phyloP scores from a whole-genome alignment of 2,329 filamentous ascomycete genomes.

The Trichophyton rubrum region DNA sequence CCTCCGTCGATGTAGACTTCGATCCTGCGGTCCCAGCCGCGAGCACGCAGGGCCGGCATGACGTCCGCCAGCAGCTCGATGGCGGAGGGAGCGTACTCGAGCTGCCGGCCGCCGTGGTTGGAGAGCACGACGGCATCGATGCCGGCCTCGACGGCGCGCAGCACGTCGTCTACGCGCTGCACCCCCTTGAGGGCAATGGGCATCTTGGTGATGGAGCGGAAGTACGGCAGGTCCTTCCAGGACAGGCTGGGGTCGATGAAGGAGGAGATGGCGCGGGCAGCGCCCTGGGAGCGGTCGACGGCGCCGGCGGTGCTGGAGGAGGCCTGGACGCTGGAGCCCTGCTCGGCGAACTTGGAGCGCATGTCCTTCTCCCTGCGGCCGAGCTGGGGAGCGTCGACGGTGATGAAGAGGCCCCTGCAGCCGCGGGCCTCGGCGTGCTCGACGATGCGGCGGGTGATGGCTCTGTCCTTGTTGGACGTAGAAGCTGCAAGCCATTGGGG shows the following conservation, averaged over 20 bases:
- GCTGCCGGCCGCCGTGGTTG: constrained; percentile 89
- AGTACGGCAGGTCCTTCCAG: constrained; percentile 94
- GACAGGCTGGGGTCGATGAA: constrained; percentile 93
- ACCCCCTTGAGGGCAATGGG: constrained; percentile 95
- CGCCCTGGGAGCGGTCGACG: constrained; percentile 81
- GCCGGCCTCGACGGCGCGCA: constrained; percentile 68
- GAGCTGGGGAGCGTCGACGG: constrained; percentile 90
- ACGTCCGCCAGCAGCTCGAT: constrained; percentile 88
- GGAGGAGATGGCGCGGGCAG: constrained; percentile 82
- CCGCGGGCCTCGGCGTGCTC: constrained; percentile 82
- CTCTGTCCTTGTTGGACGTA: constrained; percentile 92
- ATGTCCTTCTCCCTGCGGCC: constrained; percentile 95
- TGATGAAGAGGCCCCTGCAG: constrained; percentile 95
- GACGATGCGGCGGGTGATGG: constrained; percentile 80
- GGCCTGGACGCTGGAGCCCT: constrained; percentile 67
- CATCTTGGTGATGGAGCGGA: constrained; percentile 78
- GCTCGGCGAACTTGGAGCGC: constrained; percentile 80
- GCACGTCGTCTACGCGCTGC: constrained; percentile 87
- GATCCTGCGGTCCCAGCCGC: constrained; percentile 60
- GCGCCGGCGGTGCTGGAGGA: constrained; percentile 28
- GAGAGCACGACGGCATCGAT: constrained; percentile 85
- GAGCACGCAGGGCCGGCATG: constrained; percentile 68
- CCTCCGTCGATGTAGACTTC: constrained; percentile 90
- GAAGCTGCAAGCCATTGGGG: constrained; percentile 98
- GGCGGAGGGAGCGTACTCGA: constrained; percentile 80